Evolutionary conservation across 1,284 basidiomycete species (phyloP), one percentile per base, ranked within the genome.

Genomic region (Cryptococcus deneoformans): DNA sequence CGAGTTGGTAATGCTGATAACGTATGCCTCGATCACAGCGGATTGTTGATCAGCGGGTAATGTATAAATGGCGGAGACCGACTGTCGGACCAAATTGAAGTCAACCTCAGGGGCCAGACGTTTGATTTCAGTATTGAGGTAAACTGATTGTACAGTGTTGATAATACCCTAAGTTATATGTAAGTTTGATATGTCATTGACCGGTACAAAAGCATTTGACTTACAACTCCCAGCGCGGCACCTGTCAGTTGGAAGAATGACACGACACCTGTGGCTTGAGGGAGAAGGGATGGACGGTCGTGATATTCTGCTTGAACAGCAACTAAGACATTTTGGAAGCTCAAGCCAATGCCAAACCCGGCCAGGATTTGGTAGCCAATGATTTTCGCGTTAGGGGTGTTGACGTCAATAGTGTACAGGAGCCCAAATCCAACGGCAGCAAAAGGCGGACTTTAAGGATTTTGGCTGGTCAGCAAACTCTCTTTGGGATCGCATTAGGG

Each of bases 351-450:
- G 39, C 75, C 72, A 44, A 77, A 68, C 11, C 72, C 77, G n/a
- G 78, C 64, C 34, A 81, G 67, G 67, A 82, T 79, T 66, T 82
- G 80, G 71, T 68, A 81, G 0, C 81, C 81, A 50, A 79, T 75
- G 16, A 82, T 56, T 37, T 70, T 71, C 43, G 71, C 62, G 54
- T 64, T 68, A 2, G 76, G 57, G 1, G 77, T 78, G 46, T 62
- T 9, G 14, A 69, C 66, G 42, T 68, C 63, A 60, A 81, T 58
- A 6, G 81, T 81, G 73, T 76, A 82, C 14, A 82, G 71, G 4
- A 82, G 71, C 6, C 79, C 81, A 11, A 74, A 72, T 37, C 81
- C 82, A 63, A 80, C 61, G n/a, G 71, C 72, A 20, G 74, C 60
- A 50, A 81, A 57, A 51, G 57, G 73, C 40, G 58, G 79, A 63